These are phyloP conservation scores for Quaeritorhiza haematococci DNA, from an alignment of 371 early-diverging fungal genomes.

Conservation along the genomic window DNA sequence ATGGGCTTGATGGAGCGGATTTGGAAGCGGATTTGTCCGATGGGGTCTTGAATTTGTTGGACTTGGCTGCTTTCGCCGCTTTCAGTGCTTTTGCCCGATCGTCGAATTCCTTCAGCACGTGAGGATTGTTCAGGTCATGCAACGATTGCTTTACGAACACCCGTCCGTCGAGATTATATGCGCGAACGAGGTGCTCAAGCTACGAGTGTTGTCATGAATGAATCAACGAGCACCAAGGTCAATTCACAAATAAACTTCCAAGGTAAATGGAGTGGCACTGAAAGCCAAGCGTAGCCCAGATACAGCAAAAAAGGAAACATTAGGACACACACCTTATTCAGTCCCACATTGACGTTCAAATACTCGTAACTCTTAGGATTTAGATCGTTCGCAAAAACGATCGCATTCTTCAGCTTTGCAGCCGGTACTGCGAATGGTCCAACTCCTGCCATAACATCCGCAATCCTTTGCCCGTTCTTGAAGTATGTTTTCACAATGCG, in stretches of 20 bases:
- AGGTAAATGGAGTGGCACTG: too few relatives aligned
- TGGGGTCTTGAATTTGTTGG: too few relatives aligned
- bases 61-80: neutral
- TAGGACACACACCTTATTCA: slow-evolving; percentile 85
- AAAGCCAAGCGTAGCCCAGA: too few relatives aligned
- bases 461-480: slow-evolving; percentile 64
- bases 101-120: neutral
- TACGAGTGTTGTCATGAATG: slow-evolving; percentile 2
- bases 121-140: slow-evolving; percentile 19
- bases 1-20: neutral
- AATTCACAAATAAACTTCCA: neutral
- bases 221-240: too few relatives aligned
- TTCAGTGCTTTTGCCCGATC: neutral
- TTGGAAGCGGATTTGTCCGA: neutral
- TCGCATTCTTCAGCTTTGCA: slow-evolving; percentile 68
- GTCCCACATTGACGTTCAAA: slow-evolving; percentile 70
- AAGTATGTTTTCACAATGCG: slow-evolving; percentile 74
- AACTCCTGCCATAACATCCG: slow-evolving; percentile 97
- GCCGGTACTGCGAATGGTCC: slow-evolving; percentile 98
- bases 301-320: neutral
- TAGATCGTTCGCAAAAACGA: slow-evolving; percentile 96
- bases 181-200: slow-evolving; percentile 52
- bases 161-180: slow-evolving; percentile 89
- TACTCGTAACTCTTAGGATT: slow-evolving; percentile 88
- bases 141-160: slow-evolving; percentile 79